Conservation (phyloP, 1,284 basidiomycete genomes). For the Anthracocystis panici-leucophaei region DNA sequence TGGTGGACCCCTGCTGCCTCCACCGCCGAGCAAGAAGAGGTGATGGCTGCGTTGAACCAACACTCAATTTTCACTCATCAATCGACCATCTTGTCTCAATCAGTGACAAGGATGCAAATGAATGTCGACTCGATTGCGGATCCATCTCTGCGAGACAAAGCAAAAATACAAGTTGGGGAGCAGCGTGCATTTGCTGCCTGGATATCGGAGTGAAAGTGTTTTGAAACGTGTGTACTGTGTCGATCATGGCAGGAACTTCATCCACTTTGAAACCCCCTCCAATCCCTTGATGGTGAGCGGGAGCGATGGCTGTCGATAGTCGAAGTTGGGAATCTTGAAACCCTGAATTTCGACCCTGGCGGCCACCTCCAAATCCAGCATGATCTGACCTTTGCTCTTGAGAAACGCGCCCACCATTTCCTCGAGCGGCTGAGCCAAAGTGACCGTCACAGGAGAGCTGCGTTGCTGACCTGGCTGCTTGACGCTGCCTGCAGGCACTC, state of each 20-base stretch:
- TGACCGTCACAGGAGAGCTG: slow-evolving; percentile 41
- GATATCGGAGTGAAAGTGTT: not conserved
- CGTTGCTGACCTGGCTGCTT: slow-evolving; percentile 36
- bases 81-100: not conserved
- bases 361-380: slow-evolving; percentile 56
- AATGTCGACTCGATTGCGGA: slow-evolving; percentile 1
- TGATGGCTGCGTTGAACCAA: slow-evolving; percentile 11
- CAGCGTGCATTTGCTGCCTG: slow-evolving; percentile 2
- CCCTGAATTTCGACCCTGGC: slow-evolving; percentile 54
- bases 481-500: slow-evolving; percentile 42
- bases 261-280: slow-evolving; percentile 49
- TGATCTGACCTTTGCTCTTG: slow-evolving; percentile 52
- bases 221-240: not conserved
- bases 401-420: slow-evolving; percentile 55
- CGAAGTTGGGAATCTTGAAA: slow-evolving; percentile 53
- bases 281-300: slow-evolving; percentile 57
- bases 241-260: slow-evolving; percentile 38
- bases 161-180: not conserved
- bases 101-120: slow-evolving; percentile 1
- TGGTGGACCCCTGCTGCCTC: slow-evolving; percentile 43
- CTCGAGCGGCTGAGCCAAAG: slow-evolving; percentile 55
- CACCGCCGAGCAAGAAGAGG: slow-evolving; percentile 54
- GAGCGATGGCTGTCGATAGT: slow-evolving; percentile 53
- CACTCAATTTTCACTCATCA: not conserved
- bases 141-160: not conserved